Base-by-base conservation (phyloP, 2,329 filamentous ascomycete genomes). In the Beauveria caledonica region DNA sequence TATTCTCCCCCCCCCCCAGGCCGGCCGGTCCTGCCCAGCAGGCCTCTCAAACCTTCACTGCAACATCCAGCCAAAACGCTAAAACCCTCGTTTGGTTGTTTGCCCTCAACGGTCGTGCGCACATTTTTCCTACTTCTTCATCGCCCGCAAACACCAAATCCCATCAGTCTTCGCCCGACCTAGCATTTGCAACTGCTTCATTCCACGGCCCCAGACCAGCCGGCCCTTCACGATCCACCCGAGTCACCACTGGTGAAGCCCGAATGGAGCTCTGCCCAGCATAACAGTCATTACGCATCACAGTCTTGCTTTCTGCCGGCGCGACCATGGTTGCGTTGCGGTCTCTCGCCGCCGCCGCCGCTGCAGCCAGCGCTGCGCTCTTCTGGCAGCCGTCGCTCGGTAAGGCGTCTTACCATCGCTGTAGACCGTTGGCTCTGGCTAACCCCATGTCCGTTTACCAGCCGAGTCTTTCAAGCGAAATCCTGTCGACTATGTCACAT, bases 401-500 rank as follows among this genome's bases (percentile, higher is more conserved):
- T 74, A 65, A 45, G 71, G 66, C 11, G 48, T 8, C 17, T 25
- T 44, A 39, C 5, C 17, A 48, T 36, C 23, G 25, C 13, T 9
- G n/a, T 40, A 15, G 45, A 6, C 52, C 25, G 25, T 19, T 6
- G 3, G 6, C 11, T 29, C 15, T 25, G 25, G 29, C 54, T 62
- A 64, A 61, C 62, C 45, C 49, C n/a, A 15, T 48, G 17, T 39
- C 29, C 51, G 21, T 21, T 19, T 15, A 64, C 72, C 72, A 85
- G 88, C 86, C 64, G 83, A 89, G 72, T 95, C 91, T 0, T 79
- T 83, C 54, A 82, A 85, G 64, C 84, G 93, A 66, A 90, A 90
- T 68, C 90, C 92, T 36, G 80, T 99, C 63, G 84, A 81, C 66
- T 86, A 88, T 69, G 78, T 97, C 54, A 86, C 86, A 13, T 78